Base-by-base conservation (phyloP, 2,329 filamentous ascomycete species). In the Fusarium zealandicum region DNA sequence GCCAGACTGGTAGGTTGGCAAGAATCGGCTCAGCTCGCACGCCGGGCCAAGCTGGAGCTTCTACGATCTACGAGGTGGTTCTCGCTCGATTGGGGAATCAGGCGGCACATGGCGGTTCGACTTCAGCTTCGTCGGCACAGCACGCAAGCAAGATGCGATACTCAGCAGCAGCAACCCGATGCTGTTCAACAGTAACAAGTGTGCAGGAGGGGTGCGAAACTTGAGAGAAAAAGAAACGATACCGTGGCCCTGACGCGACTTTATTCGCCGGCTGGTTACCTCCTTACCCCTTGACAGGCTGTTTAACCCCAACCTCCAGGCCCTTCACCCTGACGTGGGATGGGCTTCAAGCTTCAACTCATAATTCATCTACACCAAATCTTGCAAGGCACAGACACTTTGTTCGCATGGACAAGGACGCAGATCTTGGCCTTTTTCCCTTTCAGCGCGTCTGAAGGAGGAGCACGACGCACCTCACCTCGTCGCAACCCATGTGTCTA, bases 391-490 rank as follows among this genome's bases (percentile, higher is more conserved):
- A 17, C 31, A 45, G 30, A 25, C 42, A 41, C 18, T 25, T n/a
- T 11, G 35, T 25, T n/a, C 12, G 35, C 6, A 25, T 47, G 36
- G 42, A 17, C 22, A 35, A 25, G 16, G 17, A 31, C 37, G 49
- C 48, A 33, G 57, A 59, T 61, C 54, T 36, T 48, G 55, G 20
- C 54, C 50, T 14, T 18, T 16, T 36, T 47, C 18, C 32, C 22
- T 25, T 25, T 7, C 22, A 9, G 22, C 22, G 40, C 33, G 32
- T 25, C 35, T 33, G 22, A 25, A 25, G 22, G 38, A 57, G 53
- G 40, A 46, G 59, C 35, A 59, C 18, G 39, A 44, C 47, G 46
- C 47, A 31, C 35, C 54, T 59, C 35, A 45, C 52, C 44, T 55
- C 33, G 8, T 25, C 7, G 22, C 22, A 25, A 22, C 42, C 51